Evolutionary conservation across 192 early-diverging fungal genomes (phyloP).

Genomic region (Gonapodya prolifera): DNA sequence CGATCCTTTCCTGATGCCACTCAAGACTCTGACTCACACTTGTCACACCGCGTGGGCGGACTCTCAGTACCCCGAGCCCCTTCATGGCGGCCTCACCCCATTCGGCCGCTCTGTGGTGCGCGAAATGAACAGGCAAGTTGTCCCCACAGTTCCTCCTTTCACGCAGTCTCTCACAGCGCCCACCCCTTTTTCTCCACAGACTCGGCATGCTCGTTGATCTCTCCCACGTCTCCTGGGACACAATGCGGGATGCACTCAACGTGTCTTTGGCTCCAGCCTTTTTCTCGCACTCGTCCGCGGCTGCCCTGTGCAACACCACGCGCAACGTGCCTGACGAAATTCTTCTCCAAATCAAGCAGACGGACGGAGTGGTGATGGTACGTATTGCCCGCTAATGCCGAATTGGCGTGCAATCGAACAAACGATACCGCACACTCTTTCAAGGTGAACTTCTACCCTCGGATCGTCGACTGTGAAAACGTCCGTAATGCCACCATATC

Average conservation of each 20-base stretch:
- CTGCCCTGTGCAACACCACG: slow-evolving; percentile 31
- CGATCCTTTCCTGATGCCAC: neutral
- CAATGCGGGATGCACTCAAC: slow-evolving; percentile 39
- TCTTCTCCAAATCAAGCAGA: slow-evolving; percentile 21
- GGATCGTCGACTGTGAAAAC: slow-evolving; percentile 26
- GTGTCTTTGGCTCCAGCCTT: slow-evolving; percentile 40
- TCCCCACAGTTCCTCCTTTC: too few species aligned
- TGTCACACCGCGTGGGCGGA: slow-evolving; percentile 51
- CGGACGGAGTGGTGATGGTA: slow-evolving; percentile 46
- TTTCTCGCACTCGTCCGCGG: slow-evolving; percentile 46
- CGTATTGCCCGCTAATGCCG: neutral
- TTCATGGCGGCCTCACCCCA: slow-evolving; percentile 32
- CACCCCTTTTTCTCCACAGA: neutral
- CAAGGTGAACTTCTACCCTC: slow-evolving; percentile 40
- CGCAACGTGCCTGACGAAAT: slow-evolving; percentile 51
- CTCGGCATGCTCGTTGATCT: slow-evolving; percentile 60
- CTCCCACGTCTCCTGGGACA: slow-evolving; percentile 44
- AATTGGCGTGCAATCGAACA: too few species aligned
- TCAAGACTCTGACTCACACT: slow-evolving; percentile 40
- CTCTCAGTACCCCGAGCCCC: slow-evolving; percentile 21
- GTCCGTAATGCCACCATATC: slow-evolving; percentile 15
- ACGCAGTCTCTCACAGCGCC: neutral
- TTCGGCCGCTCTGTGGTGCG: slow-evolving; percentile 38
- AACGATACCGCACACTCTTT: too few species aligned
- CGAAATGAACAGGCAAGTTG: slow-evolving; percentile 46